These are phyloP conservation scores for Aspergillus candidus DNA, from an alignment of 2,329 filamentous ascomycete genomes.

Conservation along the genomic window DNA sequence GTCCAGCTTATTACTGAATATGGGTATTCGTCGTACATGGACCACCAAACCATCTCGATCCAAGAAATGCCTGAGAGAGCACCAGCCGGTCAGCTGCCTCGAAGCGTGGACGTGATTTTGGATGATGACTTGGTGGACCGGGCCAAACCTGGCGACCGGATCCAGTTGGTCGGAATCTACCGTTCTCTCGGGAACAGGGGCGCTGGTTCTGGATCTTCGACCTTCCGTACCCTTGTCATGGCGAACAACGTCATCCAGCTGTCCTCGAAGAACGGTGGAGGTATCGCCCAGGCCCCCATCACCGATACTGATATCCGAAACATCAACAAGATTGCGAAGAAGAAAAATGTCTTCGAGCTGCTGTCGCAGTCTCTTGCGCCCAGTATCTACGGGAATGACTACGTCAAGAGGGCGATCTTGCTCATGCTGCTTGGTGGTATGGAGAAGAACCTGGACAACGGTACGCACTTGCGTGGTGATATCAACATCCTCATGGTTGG, in stretches of 20 bases:
- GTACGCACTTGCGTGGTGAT: slow-evolving; percentile 93
- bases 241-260: slow-evolving; percentile 93
- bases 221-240: slow-evolving; percentile 89
- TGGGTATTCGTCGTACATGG: slow-evolving; percentile 88
- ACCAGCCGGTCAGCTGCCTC: slow-evolving; percentile 87
- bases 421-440: slow-evolving; percentile 92
- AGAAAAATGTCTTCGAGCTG: slow-evolving; percentile 85
- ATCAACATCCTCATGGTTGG: slow-evolving; percentile 99
- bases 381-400: slow-evolving; percentile 93
- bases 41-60: slow-evolving; percentile 96
- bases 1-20: slow-evolving; percentile 78
- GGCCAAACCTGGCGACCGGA: slow-evolving; percentile 90
- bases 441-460: slow-evolving; percentile 98
- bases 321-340: slow-evolving; percentile 96
- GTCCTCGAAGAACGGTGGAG: slow-evolving; percentile 92
- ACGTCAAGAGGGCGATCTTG: slow-evolving; percentile 96
- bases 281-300: slow-evolving; percentile 83
- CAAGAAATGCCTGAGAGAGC: slow-evolving; percentile 99
- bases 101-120: slow-evolving; percentile 91
- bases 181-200: slow-evolving; percentile 92
- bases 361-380: slow-evolving; percentile 91
- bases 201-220: slow-evolving; percentile 78
- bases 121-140: slow-evolving; percentile 94
- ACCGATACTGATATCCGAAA: slow-evolving; percentile 97
- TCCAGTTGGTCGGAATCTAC: slow-evolving; percentile 95